A percentile compares a stretch with the other conserved stretches of the same genome.
phyloP scores from a whole-genome alignment of 495 filamentous ascomycete species.

The Daldinia caldariorum region DNA sequence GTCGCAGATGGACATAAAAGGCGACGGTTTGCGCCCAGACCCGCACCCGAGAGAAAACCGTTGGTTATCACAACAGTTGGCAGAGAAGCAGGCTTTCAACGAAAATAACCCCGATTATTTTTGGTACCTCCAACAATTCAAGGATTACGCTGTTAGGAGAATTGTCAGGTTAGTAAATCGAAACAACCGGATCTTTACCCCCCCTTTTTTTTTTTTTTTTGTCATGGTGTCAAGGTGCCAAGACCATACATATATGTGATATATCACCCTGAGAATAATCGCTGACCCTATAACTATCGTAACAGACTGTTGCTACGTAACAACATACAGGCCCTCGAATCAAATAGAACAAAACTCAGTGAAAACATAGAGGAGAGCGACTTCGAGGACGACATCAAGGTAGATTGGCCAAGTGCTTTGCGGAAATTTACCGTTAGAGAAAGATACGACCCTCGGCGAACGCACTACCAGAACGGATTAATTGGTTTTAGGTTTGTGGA shows the following conservation, averaged over 20 bases:
- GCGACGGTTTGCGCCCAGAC: neutral
- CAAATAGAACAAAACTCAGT: too few species aligned
- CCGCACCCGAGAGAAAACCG: conserved; percentile 24
- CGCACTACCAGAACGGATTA: neutral
- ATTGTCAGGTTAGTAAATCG: conserved; percentile 18
- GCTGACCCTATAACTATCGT: neutral
- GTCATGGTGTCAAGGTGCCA: neutral
- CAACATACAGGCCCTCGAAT: neutral
- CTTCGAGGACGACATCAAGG: neutral
- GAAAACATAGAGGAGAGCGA: conserved; percentile 1
- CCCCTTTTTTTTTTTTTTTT: neutral
- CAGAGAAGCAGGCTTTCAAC: neutral
- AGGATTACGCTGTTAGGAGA: conserved; percentile 1
- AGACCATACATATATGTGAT: neutral
- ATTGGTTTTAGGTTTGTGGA: conserved; percentile 2
- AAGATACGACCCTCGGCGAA: neutral
- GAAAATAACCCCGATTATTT: neutral
- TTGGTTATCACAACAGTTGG: conserved; percentile 15
- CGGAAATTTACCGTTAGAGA: neutral
- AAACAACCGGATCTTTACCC: neutral
- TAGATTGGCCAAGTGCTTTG: neutral
- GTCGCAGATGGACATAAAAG: neutral
- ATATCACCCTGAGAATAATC: neutral
- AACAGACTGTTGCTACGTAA: neutral
- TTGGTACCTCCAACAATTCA: neutral